Percentiles rank a stretch among this genome's conserved stretches.
These are phyloP conservation scores for Lasiosphaeria miniovina DNA, from an alignment of 495 filamentous ascomycete genomes.

Conservation along the genomic window DNA sequence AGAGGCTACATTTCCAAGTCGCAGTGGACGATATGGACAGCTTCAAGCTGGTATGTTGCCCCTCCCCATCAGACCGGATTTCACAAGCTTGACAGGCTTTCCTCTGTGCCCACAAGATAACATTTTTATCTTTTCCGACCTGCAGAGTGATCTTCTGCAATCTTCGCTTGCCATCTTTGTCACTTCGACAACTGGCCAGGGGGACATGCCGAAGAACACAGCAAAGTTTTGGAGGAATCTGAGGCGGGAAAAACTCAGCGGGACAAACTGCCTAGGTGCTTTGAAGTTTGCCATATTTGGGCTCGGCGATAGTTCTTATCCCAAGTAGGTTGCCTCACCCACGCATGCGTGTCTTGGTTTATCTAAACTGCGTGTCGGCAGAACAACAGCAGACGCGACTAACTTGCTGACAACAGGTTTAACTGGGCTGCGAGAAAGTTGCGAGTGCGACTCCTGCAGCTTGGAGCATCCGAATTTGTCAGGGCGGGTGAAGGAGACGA, in stretches of 20 bases:
- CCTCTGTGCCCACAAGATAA: too few species aligned
- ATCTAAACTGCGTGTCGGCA: background rate
- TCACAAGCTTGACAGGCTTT: too few species aligned
- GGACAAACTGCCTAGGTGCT: conserved; percentile 60
- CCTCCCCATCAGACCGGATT: background rate
- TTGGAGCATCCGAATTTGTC: conserved; percentile 77
- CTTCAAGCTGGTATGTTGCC: conserved; percentile 64
- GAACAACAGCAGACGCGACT: background rate
- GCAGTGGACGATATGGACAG: conserved; percentile 72
- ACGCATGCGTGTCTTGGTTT: background rate
- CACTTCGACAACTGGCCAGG: conserved; percentile 91
- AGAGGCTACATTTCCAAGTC: conserved; percentile 74
- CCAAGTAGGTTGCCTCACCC: conserved; percentile 54
- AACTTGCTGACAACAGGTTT: conserved; percentile 53
- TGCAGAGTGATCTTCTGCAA: conserved; percentile 43
- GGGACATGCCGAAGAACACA: conserved; percentile 81
- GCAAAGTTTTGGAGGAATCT: conserved; percentile 81
- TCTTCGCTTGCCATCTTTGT: conserved; percentile 71
- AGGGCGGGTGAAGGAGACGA: conserved; percentile 85
- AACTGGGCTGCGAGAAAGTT: conserved; percentile 92
- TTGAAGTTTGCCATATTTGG: conserved; percentile 83
- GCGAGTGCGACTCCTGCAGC: conserved; percentile 76
- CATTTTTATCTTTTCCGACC: background rate
- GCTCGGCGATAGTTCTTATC: conserved; percentile 90
- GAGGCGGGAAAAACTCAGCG: conserved; percentile 70